Base-by-base conservation (phyloP, 257 asterid species). In the Solanum paucissectum region DNA sequence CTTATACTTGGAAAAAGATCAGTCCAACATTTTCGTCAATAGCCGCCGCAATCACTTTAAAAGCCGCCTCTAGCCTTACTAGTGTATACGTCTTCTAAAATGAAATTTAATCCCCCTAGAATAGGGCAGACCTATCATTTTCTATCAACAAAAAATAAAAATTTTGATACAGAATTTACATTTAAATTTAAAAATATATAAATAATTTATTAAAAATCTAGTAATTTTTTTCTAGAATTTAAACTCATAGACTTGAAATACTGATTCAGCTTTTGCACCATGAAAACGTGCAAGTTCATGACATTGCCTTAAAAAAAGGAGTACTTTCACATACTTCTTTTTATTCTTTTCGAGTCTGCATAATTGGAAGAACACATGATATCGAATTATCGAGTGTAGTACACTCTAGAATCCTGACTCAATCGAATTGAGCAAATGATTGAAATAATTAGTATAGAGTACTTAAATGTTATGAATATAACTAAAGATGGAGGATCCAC, bases 181-280 rank as follows among this genome's bases (percentile, higher is more conserved):
- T 10, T 10, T 62, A 62, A 3, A 62, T n/a, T 23, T 9, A n/a
- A 62, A 62, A 9, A 9, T n/a, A 9, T 62, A n/a, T 1, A 62
- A 23, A 60, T 60, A 60, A 60, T 8, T 9, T 9, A 60, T 23
- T 0, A 23, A 23, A 4, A 62, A 9, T 0, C 3, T 9, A n/a
- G 1, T n/a, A 62, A 9, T 23, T 55, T 20, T 55, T 6, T 20
- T 20, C 0, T 20, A 55, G 2, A 58, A 58, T 20, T 20, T 20
- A 58, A 58, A 58, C 1, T 0, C 8, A 66, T 25, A 66, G 1
- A 25, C 4, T 25, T 25, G 11, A 64, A 64, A 25, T 66, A 0
- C 0, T 66, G 7, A 66, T 66, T 66, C 0, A 0, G 0, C 2
- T 2, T 27, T 66, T 12, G 1, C 10, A 27, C 5, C 2, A 14